Evolutionary conservation across 305 asterid species (phyloP), one percentile per base, ranked within the genome.

Genomic region (Euphrasia arctica): DNA sequence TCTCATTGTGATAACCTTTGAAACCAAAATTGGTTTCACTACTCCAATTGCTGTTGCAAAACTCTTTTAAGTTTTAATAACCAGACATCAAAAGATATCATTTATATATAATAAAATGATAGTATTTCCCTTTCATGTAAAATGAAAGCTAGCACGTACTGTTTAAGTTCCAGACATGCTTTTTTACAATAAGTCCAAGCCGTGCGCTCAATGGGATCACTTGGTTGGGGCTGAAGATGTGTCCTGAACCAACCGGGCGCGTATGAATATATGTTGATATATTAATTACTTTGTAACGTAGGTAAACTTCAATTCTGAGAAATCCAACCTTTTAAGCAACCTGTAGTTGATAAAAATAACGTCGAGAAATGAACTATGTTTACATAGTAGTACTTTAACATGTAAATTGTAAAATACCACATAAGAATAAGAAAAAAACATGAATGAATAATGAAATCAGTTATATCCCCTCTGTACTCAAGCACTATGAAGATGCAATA

Each of bases 1-100:
- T 94, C 52, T 97, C 99, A 66, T 80, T 83, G 74, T 91, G 99
- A 73, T 94, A 85, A 29, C 90, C 88, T 75, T 85, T 81, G 72
- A 91, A 94, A 36, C 91, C 78, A 32, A 96, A 87, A 77, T 91
- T 96, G 59, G 72, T 83, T 79, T 94, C 97, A 7, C 87, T 84
- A 61, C 97, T 95, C 96, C 98, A 91, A 77, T 83, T 88, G 70
- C 98, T 94, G 85, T 56, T 72, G 14, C 27, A 51, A 51, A 5
- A 51, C 22, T 45, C 14, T 3, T 12, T 25, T 25, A 25, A 25
- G 27, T 25, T 25, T 25, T 25, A 45, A 45, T 45, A 43, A 43
- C 31, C 28, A 54, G 62, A 47, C 58, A 14, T n/a, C 4, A 36
- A 1, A 39, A 39, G 9, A 9, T 39, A 39, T 39, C 45, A 39